These are phyloP conservation scores for Mucor velutinosus DNA, from an alignment of 371 early-diverging fungal genomes.

Conservation along the genomic window DNA sequence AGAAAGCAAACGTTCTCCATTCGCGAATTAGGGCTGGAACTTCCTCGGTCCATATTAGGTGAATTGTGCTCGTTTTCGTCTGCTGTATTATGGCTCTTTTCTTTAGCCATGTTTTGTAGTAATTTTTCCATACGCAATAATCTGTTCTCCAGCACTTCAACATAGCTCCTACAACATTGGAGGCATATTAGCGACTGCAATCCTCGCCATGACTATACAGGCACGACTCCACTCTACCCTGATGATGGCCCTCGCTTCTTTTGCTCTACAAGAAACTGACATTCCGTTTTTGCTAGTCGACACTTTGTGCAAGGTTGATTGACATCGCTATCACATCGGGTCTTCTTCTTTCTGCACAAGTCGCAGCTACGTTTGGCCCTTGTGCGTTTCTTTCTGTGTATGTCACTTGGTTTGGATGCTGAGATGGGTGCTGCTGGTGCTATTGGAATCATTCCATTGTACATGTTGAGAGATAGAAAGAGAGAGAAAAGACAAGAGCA, in stretches of 20 bases:
- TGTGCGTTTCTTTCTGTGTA: constrained; percentile 14
- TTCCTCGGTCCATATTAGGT: not conserved
- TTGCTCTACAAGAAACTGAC: constrained; percentile 35
- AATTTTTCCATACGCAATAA: constrained; percentile 39
- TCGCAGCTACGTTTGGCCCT: constrained; percentile 34
- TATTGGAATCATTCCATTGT: constrained; percentile 22
- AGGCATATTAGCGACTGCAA: not conserved
- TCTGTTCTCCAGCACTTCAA: constrained; percentile 37
- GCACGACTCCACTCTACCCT: constrained; percentile 18
- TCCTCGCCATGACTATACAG: not conserved
- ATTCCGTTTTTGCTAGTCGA: constrained; percentile 20
- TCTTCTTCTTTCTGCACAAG: constrained; percentile 27
- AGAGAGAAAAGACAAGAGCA: not conserved
- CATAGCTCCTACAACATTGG: constrained; percentile 21
- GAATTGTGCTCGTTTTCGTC: not conserved
- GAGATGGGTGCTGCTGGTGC: constrained; percentile 11
- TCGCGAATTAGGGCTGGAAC: not conserved
- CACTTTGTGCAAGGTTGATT: constrained; percentile 41
- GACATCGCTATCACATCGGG: constrained; percentile 31
- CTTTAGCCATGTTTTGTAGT: constrained; percentile 15
- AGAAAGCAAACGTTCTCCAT: not conserved
- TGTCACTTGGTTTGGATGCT: not conserved
- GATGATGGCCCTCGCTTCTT: constrained; percentile 41
- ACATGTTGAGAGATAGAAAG: not conserved
- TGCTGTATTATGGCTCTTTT: not conserved